Evolutionary conservation across 306 rosid species (phyloP).

Genomic region (Heteromeles arbutifolia): DNA sequence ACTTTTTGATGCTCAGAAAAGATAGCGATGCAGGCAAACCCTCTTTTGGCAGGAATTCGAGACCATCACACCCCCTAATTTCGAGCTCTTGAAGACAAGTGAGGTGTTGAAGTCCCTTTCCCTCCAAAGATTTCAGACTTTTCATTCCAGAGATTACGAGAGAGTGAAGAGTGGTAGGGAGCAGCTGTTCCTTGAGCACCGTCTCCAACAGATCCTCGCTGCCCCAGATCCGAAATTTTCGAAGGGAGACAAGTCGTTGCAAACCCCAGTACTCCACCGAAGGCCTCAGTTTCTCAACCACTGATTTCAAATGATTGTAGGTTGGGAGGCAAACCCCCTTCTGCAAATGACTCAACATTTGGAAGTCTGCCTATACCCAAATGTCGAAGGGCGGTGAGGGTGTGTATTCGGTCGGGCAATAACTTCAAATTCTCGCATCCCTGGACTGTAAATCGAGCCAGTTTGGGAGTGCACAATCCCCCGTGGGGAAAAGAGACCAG

Average conservation of each 20-base stretch:
- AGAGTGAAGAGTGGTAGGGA: neutral
- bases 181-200: neutral
- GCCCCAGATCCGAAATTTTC: rapidly evolving
- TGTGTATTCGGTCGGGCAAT: neutral
- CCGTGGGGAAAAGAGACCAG: constrained; percentile 25
- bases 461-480: constrained; percentile 25
- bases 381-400: neutral
- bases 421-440: neutral
- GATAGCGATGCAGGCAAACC: neutral
- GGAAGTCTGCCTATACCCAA: rapidly evolving
- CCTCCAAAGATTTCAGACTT: neutral
- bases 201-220: neutral
- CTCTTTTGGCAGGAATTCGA: neutral
- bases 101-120: neutral
- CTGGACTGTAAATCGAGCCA: rapidly evolving
- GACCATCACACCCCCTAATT: rapidly evolving
- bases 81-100: neutral
- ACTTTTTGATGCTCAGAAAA: neutral
- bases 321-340: neutral
- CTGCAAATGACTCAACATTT: neutral
- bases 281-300: neutral
- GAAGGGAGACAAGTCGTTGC: neutral
- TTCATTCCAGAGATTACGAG: rapidly evolving
- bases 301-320: rapidly evolving
- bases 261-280: neutral